Percentiles rank a stretch among this genome's conserved stretches.
phyloP scores from a whole-genome alignment of 768 basidiomycete species.

The Stropharia rugosoannulata region DNA sequence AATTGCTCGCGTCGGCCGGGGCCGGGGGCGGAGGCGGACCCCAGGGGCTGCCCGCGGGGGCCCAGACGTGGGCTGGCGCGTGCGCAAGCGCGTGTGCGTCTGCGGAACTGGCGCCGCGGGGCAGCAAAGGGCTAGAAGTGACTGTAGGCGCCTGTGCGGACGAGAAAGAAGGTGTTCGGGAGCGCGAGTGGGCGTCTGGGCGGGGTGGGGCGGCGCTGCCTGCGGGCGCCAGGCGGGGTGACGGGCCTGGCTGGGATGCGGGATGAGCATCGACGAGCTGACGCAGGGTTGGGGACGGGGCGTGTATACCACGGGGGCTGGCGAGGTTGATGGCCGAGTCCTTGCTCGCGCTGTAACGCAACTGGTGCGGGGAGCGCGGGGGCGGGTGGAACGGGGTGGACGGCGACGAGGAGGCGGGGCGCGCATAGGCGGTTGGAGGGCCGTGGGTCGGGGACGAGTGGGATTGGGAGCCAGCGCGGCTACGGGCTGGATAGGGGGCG shows the following conservation, averaged over 20 bases:
- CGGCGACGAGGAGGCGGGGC: slow-evolving; percentile 11
- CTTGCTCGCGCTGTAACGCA: slow-evolving; percentile 1
- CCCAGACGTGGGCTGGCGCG: slow-evolving; percentile 2
- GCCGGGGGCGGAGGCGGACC: not conserved
- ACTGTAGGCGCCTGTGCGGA: not conserved
- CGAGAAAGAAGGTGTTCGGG: not conserved
- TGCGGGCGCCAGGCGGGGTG: not conserved
- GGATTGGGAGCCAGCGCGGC: slow-evolving; percentile 13
- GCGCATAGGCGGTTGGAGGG: slow-evolving; percentile 1
- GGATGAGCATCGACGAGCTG: not conserved
- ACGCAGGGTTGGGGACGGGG: not conserved
- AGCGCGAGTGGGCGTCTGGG: not conserved
- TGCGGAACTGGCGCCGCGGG: not conserved
- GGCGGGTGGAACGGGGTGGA: slow-evolving; percentile 22
- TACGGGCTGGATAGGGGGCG: slow-evolving; percentile 8
- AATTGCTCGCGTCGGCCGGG: not conserved
- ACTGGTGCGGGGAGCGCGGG: slow-evolving; percentile 13
- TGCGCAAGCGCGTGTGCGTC: not conserved
- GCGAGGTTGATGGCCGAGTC: slow-evolving; percentile 4
- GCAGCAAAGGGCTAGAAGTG: not conserved
- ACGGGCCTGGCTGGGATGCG: not conserved
- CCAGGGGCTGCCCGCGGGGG: not conserved
- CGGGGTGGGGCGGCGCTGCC: not conserved
- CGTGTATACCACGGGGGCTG: not conserved
- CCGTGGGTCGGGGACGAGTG: not conserved